A percentile compares a stretch with the other conserved stretches of the same genome.
Conservation (phyloP, 164 flowering plant genomes). For the Malania oleifera region DNA sequence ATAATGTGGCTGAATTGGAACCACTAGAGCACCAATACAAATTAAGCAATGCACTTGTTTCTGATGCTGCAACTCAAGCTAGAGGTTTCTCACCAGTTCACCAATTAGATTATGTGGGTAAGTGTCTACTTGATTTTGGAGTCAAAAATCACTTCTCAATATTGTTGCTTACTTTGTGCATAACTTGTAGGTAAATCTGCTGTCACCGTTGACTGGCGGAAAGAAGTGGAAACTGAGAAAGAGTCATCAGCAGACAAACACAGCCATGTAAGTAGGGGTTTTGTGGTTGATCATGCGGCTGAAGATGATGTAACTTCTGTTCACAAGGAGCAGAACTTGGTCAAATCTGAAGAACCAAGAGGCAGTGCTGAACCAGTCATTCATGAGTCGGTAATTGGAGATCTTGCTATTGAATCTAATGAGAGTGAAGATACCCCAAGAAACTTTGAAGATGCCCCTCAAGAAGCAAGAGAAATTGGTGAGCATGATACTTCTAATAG, state of each 20-base stretch:
- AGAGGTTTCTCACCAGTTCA: slow-evolving; percentile 1
- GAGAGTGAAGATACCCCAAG: neutral
- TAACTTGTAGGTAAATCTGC: neutral
- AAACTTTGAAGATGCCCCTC: neutral
- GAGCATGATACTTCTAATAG: neutral
- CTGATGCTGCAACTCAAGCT: neutral
- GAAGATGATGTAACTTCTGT: neutral
- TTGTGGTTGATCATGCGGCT: neutral
- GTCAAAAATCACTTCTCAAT: neutral
- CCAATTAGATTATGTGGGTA: neutral
- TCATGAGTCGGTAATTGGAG: neutral
- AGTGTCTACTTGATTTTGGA: neutral
- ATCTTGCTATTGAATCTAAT: neutral
- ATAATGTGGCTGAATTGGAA: neutral
- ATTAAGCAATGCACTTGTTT: neutral
- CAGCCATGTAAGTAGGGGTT: neutral
- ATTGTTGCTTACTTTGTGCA: neutral
- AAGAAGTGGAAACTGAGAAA: neutral
- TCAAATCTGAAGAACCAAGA: neutral
- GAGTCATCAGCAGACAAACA: neutral
- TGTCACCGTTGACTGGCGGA: neutral
- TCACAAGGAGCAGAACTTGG: neutral
- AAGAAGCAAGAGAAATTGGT: neutral
- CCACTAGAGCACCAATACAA: neutral
- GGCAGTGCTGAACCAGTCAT: neutral